These are phyloP conservation scores for Penicillium capsulatum DNA, from an alignment of 2,329 filamentous ascomycete genomes.

Conservation along the genomic window DNA sequence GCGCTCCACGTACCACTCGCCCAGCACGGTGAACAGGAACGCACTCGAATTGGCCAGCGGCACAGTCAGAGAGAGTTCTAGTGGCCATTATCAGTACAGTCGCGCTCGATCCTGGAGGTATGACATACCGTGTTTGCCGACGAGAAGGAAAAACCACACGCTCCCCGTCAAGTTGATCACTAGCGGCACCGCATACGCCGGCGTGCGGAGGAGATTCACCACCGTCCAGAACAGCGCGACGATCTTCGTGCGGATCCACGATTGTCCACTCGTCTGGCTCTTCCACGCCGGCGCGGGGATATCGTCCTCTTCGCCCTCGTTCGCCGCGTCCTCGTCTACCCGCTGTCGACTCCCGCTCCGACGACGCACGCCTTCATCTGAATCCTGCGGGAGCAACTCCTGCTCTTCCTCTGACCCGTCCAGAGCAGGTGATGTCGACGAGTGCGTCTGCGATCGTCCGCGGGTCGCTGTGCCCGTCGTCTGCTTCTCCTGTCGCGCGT, in stretches of 20 bases:
- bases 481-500: constrained; percentile 48
- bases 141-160: constrained; percentile 93
- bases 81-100: not conserved
- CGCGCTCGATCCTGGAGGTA: not conserved
- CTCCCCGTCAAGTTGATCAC: constrained; percentile 87
- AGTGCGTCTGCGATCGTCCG: constrained; percentile 11
- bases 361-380: constrained; percentile 10
- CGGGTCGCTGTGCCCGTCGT: constrained; percentile 4
- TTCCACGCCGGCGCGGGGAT: constrained; percentile 29
- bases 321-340: constrained; percentile 8
- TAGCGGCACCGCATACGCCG: constrained; percentile 78
- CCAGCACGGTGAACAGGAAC: constrained; percentile 91
- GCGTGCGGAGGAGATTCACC: constrained; percentile 71
- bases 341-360: constrained; percentile 16
- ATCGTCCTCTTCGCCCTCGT: constrained; percentile 16
- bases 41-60: constrained; percentile 92
- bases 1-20: constrained; percentile 90
- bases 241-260: constrained; percentile 60
- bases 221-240: constrained; percentile 69
- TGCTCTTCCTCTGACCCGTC: constrained; percentile 10
- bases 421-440: not conserved
- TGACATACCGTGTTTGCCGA: constrained; percentile 77
- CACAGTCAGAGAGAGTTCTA: constrained; percentile 87
- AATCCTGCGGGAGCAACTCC: constrained; percentile 14
- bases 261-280: constrained; percentile 28